phyloP scores from a whole-genome alignment of 495 filamentous ascomycete species.

The Thozetella sp. region DNA sequence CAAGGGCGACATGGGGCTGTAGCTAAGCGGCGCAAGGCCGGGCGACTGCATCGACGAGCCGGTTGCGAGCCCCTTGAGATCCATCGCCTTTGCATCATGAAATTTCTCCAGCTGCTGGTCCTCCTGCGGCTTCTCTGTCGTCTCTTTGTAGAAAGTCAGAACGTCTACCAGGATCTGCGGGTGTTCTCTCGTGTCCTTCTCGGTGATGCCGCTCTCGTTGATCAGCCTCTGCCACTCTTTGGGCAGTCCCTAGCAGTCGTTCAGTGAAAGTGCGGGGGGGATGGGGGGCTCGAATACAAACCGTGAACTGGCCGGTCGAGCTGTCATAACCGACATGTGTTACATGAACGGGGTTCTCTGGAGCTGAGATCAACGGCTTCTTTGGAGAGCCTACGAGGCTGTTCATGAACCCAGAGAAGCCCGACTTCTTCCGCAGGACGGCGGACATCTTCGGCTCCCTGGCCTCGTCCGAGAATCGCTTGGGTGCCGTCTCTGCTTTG shows the following conservation, averaged over 20 bases:
- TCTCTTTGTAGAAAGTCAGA: constrained; percentile 95
- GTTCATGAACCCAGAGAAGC: constrained; percentile 93
- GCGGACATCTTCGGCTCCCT: constrained; percentile 58
- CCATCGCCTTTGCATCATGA: constrained; percentile 72
- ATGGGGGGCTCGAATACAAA: constrained; percentile 47
- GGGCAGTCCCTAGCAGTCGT: constrained; percentile 71
- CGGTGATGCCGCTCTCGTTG: constrained; percentile 93
- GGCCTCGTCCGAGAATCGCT: constrained; percentile 86
- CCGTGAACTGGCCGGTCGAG: constrained; percentile 94
- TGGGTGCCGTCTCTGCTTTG: constrained; percentile 64
- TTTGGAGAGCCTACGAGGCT: constrained; percentile 89
- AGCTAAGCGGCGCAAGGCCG: constrained; percentile 46
- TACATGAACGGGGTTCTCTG: constrained; percentile 96
- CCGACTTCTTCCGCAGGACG: constrained; percentile 82
- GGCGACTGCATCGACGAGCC: constrained; percentile 42
- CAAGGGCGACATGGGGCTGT: constrained; percentile 60
- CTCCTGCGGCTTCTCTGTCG: constrained; percentile 73
- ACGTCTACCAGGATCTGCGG: constrained; percentile 94
- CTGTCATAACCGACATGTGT: constrained; percentile 98
- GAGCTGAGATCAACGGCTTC: constrained; percentile 89
- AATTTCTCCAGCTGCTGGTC: constrained; percentile 96
- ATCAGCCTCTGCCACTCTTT: constrained; percentile 98
- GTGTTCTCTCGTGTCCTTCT: constrained; percentile 93
- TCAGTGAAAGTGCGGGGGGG: constrained; percentile 16
- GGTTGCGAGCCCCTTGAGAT: constrained; percentile 46